These are phyloP conservation scores for Pyrenophora seminiperda DNA, from an alignment of 2,329 filamentous ascomycete species.

Conservation along the genomic window DNA sequence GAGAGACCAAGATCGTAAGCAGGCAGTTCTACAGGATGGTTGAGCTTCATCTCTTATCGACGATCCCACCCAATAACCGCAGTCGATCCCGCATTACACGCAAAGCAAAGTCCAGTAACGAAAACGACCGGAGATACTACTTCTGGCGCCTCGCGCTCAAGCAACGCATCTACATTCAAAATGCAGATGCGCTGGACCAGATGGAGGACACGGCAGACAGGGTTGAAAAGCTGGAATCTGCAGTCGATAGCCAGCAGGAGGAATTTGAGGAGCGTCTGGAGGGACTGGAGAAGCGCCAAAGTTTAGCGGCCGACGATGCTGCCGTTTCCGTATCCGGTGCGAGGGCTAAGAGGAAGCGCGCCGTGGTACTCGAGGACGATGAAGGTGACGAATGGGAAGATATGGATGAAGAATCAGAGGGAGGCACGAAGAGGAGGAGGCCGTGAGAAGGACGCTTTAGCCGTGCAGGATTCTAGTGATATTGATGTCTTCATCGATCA, in stretches of 20 bases:
- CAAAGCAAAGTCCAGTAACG: conserved; percentile 56
- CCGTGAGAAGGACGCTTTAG: conserved; percentile 12
- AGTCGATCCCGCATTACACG: conserved; percentile 53
- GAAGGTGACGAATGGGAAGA: conserved; percentile 49
- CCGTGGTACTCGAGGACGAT: conserved; percentile 45
- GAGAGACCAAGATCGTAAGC: conserved; percentile 71
- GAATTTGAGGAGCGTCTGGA: conserved; percentile 74
- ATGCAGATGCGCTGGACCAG: conserved; percentile 71
- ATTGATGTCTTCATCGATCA: background rate
- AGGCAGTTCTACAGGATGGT: conserved; percentile 77
- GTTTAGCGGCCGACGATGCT: conserved; percentile 26
- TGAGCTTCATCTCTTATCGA: conserved; percentile 73
- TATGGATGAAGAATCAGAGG: conserved; percentile 34
- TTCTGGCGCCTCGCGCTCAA: conserved; percentile 80
- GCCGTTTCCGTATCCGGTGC: conserved; percentile 16
- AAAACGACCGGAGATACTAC: conserved; percentile 66
- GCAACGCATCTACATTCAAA: conserved; percentile 75
- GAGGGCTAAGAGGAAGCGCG: conserved; percentile 38
- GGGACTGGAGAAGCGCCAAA: conserved; percentile 46
- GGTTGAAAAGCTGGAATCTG: conserved; percentile 73
- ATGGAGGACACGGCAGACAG: conserved; percentile 68
- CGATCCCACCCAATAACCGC: conserved; percentile 58
- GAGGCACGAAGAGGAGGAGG: conserved; percentile 37
- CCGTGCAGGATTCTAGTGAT: background rate
- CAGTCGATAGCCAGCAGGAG: conserved; percentile 69